These are phyloP conservation scores for Neurospora sp. DNA, from an alignment of 2,329 filamentous ascomycete genomes.

Conservation along the genomic window DNA sequence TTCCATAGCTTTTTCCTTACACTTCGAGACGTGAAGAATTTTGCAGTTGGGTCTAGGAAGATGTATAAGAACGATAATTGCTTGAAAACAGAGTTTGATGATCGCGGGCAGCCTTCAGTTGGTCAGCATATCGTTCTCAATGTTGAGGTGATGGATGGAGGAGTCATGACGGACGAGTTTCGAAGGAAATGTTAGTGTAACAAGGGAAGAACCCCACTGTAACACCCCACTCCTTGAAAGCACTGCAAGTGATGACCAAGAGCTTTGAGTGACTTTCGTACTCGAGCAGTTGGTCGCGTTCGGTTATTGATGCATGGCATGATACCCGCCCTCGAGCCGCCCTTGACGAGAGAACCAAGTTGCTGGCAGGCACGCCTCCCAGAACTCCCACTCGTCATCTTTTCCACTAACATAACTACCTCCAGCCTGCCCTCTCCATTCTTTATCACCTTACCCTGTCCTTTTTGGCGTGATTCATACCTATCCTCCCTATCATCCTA, in stretches of 20 bases:
- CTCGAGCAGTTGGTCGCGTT: neutral
- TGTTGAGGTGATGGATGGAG: neutral
- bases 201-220: neutral
- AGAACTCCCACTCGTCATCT: neutral
- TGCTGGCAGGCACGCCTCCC: neutral
- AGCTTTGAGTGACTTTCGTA: neutral
- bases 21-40: neutral
- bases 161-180: neutral
- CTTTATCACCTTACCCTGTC: neutral
- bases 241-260: neutral
- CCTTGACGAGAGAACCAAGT: neutral
- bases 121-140: neutral
- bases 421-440: neutral
- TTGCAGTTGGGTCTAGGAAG: neutral
- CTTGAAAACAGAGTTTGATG: neutral
- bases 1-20: neutral
- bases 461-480: neutral
- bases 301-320: neutral
- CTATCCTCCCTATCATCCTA: neutral
- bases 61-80: neutral
- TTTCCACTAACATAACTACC: neutral
- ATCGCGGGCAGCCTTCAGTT: neutral
- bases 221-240: neutral
- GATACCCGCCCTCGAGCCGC: neutral
- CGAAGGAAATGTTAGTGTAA: neutral